Evolutionary conservation across 2,329 filamentous ascomycete species (phyloP), one percentile per base, ranked within the genome.

Genomic region (Fusarium sp.): DNA sequence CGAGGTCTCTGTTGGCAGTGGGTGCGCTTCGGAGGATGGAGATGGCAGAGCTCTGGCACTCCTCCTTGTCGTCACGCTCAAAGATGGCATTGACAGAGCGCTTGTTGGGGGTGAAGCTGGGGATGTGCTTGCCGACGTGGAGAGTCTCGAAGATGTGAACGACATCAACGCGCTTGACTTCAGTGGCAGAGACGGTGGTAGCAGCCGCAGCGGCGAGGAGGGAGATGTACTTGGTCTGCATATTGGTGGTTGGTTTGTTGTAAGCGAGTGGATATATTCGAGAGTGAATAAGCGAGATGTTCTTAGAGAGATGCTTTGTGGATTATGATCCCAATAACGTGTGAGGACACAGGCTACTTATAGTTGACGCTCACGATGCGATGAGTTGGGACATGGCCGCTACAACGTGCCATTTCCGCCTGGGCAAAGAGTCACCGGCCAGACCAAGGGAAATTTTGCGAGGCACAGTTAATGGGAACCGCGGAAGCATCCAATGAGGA

Each of bases 91-190:
- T 55, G 33, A 64, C 15, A 24, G n/a, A 36, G 55, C 67, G 71
- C 72, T 74, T 74, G 51, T 74, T 68, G 41, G 63, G 63, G 0
- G 49, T 65, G 26, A 69, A 62, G 35, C 38, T 57, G 63, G 63
- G 44, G 4, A 61, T 56, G n/a, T 73, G 67, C 20, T 60, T 39
- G 33, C 42, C 48, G 38, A 72, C 55, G 24, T 74, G 64, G 14
- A 74, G 71, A 26, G 59, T 60, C 63, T 74, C 52, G 15, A 74
- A 35, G 63, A 72, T 55, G 59, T 72, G 71, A 20, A 74, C 59
- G 20, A 74, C 71, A 2, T 74, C 63, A 22, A 74, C 68, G 0
- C 31, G 49, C 35, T 65, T 22, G 36, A 74, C 56, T 7, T 59
- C 15, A 24, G 58, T 14, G 20, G 72, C 63, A 14, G 48, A 64